Conservation (phyloP, 345 rosid genomes). For the Gossypium sturtianum region DNA sequence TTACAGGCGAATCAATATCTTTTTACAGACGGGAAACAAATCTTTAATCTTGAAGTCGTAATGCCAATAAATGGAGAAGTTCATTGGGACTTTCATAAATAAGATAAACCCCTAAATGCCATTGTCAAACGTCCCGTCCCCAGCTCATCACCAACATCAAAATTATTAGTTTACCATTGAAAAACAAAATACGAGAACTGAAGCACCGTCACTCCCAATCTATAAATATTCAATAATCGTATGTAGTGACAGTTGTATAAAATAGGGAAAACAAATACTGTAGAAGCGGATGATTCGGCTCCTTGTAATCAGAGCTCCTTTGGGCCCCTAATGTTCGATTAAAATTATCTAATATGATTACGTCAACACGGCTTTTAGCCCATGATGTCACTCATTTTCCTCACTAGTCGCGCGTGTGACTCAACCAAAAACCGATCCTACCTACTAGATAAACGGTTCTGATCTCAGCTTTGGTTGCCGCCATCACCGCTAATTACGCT, state of each 20-base stretch:
- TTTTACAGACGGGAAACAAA: too few species aligned
- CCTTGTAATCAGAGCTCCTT: not conserved
- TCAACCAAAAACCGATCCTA: not conserved
- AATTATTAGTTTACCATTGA: too few species aligned
- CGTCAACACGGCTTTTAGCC: conserved; percentile 20
- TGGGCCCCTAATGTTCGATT: not conserved
- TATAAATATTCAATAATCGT: not conserved
- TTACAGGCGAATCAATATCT: too few species aligned
- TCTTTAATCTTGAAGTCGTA: not conserved
- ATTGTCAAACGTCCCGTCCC: not conserved
- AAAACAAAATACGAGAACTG: too few species aligned
- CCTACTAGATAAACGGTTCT: not conserved
- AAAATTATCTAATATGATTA: conserved; percentile 1
- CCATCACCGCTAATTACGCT: not conserved
- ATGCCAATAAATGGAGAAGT: not conserved
- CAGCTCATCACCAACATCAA: not conserved
- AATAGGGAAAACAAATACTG: not conserved
- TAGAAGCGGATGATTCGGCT: not conserved
- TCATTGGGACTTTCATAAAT: not conserved
- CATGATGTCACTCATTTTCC: not conserved
- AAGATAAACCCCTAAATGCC: too few species aligned
- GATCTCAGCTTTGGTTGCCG: not conserved
- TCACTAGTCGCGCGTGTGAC: not conserved
- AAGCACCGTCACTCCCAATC: not conserved
- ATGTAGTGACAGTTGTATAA: not conserved